Base-by-base conservation (phyloP, 1,284 basidiomycete species). In the Exsudoporus floridanus region DNA sequence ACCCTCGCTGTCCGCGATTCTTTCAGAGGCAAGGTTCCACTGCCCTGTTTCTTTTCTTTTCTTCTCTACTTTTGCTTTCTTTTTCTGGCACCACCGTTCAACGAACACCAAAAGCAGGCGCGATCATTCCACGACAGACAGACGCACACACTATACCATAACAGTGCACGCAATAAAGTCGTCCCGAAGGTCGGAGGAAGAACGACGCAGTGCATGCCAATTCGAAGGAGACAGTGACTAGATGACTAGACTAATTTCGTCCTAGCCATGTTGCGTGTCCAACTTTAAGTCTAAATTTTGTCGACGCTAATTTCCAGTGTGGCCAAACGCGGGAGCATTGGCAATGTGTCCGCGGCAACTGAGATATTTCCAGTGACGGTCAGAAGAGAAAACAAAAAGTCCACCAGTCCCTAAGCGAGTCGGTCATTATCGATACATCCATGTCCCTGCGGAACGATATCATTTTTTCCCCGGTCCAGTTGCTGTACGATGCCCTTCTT, bases 61-160 rank as follows among this genome's bases (percentile, higher is more conserved):
- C 18, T 16, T 18, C 1, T 2, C 0, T 21, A 3, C 19, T 3
- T n/a, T 23, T 21, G 12, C 2, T 2, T 1, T n/a, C n/a, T n/a
- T n/a, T 7, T 27, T 7, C 21, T 18, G 25, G 43, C 23, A 13
- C 7, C 7, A 13, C 13, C 13, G 21, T n/a, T 31, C 6, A 23
- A 21, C 30, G 10, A 25, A 13, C 16, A 10, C 37, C 35, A n/a
- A n/a, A n/a, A n/a, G n/a, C n/a, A n/a, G n/a, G 30, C 30, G 16
- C 30, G 36, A 35, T 51, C 28, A 21, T 35, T 34, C 4, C 25
- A 30, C 7, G 21, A 18, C 21, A 38, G n/a, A 8, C n/a, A n/a
- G n/a, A n/a, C n/a, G n/a, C n/a, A 4, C 9, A 33, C 16, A n/a
- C 5, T 10, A 27, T 4, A 12, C 18, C 23, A 23, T 57, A 37